Base-by-base conservation (phyloP, 352 stramenopile species). In the Nothophytophthora sp. region DNA sequence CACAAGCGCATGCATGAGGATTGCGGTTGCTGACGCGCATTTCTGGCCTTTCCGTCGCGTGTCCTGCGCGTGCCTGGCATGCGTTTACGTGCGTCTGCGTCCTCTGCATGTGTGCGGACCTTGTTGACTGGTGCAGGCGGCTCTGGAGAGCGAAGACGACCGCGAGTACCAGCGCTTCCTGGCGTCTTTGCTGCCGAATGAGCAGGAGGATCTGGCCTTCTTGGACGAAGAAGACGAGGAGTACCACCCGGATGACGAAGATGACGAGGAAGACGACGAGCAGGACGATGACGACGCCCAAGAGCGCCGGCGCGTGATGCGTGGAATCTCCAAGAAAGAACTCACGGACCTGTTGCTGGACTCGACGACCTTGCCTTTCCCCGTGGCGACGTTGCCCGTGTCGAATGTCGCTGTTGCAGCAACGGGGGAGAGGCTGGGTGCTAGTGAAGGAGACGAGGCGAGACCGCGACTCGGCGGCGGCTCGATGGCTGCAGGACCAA, bases 221-320 rank as follows among this genome's bases (percentile, higher is more conserved):
- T 53, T 95, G 52, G 85, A 95, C 55, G 84, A 95, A 45, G 84
- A 95, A 41, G 84, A 92, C 43, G 82, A 93, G 25, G 84, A 91
- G 59, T 92, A 95, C 44, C 65, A 71, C 5, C 81, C 79, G 0
- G 74, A 85, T 1, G 76, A 89, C 25, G 84, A 92, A 0, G 81
- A 90, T 1, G 81, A 88, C 11, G 77, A 90, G 0, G 78, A 88
- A 1, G 79, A 90, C 3, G 73, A 87, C 6, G 80, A 93, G 24
- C 60, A 72, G 19, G 55, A 15, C 45, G 59, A 27, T n/a, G n/a
- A n/a, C n/a, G n/a, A n/a, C n/a, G n/a, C n/a, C n/a, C n/a, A n/a
- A n/a, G n/a, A n/a, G n/a, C n/a, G n/a, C n/a, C n/a, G n/a, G n/a
- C n/a, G n/a, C n/a, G n/a, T n/a, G n/a, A n/a, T n/a, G n/a, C n/a